Conservation (phyloP, 208 protist species). For the Trypanosoma theileri region DNA sequence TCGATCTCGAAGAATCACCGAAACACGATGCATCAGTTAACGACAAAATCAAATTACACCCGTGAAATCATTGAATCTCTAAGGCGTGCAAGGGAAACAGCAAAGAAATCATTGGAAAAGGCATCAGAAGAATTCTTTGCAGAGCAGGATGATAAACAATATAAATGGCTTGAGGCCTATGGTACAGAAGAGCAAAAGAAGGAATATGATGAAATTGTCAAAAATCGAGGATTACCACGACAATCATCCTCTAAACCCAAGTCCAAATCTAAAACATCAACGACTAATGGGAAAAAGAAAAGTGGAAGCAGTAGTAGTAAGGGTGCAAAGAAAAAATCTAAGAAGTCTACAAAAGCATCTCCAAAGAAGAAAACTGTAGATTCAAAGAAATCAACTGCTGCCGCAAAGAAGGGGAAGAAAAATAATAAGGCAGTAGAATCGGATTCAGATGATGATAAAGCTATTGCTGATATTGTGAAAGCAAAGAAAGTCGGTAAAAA, state of each 20-base stretch:
- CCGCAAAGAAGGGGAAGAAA: slow-evolving; percentile 9
- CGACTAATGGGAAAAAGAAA: slow-evolving; percentile 26
- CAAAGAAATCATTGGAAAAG: slow-evolving; percentile 68
- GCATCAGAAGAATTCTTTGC: slow-evolving; percentile 85
- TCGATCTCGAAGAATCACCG: slow-evolving; percentile 92
- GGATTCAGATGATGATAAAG: slow-evolving; percentile 30
- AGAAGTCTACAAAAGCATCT: slow-evolving; percentile 28
- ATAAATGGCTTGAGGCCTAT: slow-evolving; percentile 86
- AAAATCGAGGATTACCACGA: slow-evolving; percentile 51
- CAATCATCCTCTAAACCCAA: slow-evolving; percentile 26
- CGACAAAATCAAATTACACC: slow-evolving; percentile 75
- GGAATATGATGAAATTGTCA: slow-evolving; percentile 79
- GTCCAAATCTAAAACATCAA: slow-evolving; percentile 23
- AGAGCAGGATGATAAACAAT: slow-evolving; percentile 85
- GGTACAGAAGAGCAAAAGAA: slow-evolving; percentile 88
- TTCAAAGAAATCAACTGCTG: slow-evolving; percentile 12
- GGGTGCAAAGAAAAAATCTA: slow-evolving; percentile 28
- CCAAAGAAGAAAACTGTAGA: slow-evolving; percentile 28
- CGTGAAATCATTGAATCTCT: slow-evolving; percentile 78
- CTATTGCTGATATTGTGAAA: slow-evolving; percentile 22
- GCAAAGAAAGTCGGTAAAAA: slow-evolving; percentile 27
- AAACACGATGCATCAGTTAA: slow-evolving; percentile 77
- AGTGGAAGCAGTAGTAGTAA: slow-evolving; percentile 19
- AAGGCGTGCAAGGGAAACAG: slow-evolving; percentile 54
- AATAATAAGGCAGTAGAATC: slow-evolving; percentile 51